These are phyloP conservation scores for Hypomontagnella monticulosa DNA, from an alignment of 495 filamentous ascomycete genomes.

Conservation along the genomic window DNA sequence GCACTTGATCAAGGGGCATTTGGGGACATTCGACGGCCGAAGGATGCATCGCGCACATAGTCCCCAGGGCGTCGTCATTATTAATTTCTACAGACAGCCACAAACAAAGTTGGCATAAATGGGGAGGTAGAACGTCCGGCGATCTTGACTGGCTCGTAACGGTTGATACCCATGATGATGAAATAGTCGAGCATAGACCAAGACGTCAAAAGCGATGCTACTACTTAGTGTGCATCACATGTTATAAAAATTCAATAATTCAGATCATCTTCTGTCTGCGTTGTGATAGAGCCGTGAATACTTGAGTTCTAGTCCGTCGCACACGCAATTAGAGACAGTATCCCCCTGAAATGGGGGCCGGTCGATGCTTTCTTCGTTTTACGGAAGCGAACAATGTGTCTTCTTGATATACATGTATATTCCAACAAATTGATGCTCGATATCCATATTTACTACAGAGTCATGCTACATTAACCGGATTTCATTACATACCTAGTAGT, in stretches of 20 bases:
- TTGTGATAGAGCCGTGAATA: not conserved
- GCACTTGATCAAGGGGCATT: constrained; percentile 22
- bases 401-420: no score
- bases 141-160: constrained; percentile 26
- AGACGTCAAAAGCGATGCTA: constrained; percentile 24
- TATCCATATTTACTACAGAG: no score
- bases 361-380: not conserved
- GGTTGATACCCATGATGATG: constrained; percentile 45
- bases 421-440: no score
- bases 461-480: no score
- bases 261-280: constrained; percentile 15
- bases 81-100: constrained; percentile 27
- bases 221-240: constrained; percentile 20
- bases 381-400: no score
- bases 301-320: no score
- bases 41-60: constrained; percentile 37
- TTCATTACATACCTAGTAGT: no score
- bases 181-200: constrained; percentile 24
- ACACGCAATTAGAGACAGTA: no score
- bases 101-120: constrained; percentile 21
- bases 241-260: constrained; percentile 28
- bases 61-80: constrained; percentile 29
- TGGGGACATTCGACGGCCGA: constrained; percentile 29
- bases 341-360: not conserved
- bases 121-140: constrained; percentile 31